Evolutionary conservation across 2,329 filamentous ascomycete species (phyloP).

Genomic region (Tolypocladium pustulatum): DNA sequence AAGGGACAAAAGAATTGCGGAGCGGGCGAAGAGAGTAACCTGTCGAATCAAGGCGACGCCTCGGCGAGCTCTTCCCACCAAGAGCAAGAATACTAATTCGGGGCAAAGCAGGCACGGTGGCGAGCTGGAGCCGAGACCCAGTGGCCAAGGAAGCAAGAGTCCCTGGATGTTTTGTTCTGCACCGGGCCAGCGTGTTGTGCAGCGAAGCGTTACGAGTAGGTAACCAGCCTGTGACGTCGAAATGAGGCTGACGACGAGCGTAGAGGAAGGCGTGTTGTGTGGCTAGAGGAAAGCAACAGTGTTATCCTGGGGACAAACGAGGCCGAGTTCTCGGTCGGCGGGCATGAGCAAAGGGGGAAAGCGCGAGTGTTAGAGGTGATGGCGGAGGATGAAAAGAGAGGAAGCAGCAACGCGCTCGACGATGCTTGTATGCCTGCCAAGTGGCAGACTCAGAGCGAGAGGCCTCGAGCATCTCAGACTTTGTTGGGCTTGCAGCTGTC

Average conservation of each 20-base stretch:
- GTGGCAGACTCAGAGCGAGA: neutral
- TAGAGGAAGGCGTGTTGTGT: neutral
- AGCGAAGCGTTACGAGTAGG: neutral
- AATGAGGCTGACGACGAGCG: neutral
- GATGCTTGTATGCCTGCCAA: neutral
- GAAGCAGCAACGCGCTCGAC: neutral
- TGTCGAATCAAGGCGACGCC: neutral
- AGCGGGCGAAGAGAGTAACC: neutral
- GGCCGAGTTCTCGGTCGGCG: neutral
- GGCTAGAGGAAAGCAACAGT: neutral
- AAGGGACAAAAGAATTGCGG: conserved; percentile 3
- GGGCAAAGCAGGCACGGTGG: neutral
- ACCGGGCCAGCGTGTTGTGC: neutral
- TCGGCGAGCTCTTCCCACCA: neutral
- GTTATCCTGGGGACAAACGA: no score
- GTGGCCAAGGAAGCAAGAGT: neutral
- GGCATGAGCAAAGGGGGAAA: neutral
- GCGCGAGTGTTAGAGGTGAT: neutral
- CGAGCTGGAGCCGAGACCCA: neutral
- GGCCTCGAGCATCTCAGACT: neutral
- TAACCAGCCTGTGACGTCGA: neutral
- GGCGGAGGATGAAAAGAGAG: neutral
- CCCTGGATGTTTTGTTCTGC: neutral
- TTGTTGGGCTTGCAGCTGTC: neutral
- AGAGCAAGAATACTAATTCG: neutral